Evolutionary conservation across 768 basidiomycete species (phyloP).

Genomic region (Lactarius sanguifluus): DNA sequence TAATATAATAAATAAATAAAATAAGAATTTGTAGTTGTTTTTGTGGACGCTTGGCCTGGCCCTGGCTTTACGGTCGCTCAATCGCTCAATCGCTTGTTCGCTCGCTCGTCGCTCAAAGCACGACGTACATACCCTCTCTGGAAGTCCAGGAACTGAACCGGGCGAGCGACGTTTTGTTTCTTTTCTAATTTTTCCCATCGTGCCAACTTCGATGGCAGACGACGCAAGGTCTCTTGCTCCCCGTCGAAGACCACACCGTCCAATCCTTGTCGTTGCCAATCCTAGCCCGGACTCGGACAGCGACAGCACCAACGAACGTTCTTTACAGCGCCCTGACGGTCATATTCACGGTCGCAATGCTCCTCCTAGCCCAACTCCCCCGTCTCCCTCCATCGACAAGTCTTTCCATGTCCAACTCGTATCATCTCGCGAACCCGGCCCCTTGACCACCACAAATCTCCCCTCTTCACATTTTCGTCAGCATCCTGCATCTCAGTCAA

Average conservation of each 20-base stretch:
- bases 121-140: neutral
- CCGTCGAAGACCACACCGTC: conserved; percentile 33
- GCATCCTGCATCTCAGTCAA: conserved; percentile 42
- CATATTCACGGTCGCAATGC: conserved; percentile 33
- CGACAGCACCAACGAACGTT: conserved; percentile 40
- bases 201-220: conserved; percentile 53
- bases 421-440: conserved; percentile 34
- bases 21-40: conserved; percentile 7
- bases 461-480: conserved; percentile 31
- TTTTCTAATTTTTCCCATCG: neutral
- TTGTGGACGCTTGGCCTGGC: neutral
- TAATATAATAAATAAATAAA: conserved; percentile 1
- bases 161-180: neutral
- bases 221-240: conserved; percentile 45
- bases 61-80: neutral
- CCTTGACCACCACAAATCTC: conserved; percentile 42
- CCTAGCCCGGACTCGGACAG: conserved; percentile 52
- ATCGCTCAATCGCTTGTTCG: conserved; percentile 1
- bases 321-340: conserved; percentile 12
- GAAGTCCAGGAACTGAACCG: neutral
- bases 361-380: conserved; percentile 34
- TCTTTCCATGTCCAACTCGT: conserved; percentile 28
- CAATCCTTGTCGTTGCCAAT: conserved; percentile 60
- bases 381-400: conserved; percentile 35
- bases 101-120: neutral